phyloP scores from a whole-genome alignment of 768 basidiomycete genomes.

The Goffeauzyma gilvescens region DNA sequence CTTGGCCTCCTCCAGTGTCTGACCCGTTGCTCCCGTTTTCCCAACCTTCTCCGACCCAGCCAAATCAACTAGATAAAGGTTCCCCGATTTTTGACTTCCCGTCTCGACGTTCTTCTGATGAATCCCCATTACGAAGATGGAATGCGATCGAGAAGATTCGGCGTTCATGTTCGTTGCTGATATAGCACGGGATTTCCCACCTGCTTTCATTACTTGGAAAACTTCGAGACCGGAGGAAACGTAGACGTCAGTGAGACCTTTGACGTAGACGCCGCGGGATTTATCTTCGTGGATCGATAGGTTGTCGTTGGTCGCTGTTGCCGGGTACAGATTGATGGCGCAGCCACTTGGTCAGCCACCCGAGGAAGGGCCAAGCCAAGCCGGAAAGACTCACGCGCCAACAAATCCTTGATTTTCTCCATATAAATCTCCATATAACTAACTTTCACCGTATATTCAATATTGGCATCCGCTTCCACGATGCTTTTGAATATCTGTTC shows the following conservation, averaged over 20 bases:
- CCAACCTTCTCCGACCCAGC: constrained; percentile 97
- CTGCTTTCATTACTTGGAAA: constrained; percentile 97
- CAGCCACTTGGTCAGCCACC: too few species aligned
- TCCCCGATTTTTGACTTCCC: constrained; percentile 88
- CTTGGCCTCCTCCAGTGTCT: constrained; percentile 97
- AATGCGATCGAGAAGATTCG: constrained; percentile 94
- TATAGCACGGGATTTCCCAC: constrained; percentile 72
- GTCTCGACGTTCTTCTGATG: constrained; percentile 91
- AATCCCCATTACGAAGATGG: constrained; percentile 94
- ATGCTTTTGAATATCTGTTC: constrained; percentile 99
- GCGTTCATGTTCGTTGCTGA: constrained; percentile 99
- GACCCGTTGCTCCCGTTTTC: constrained; percentile 96
- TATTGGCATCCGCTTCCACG: constrained; percentile 76
- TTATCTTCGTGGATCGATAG: constrained; percentile 98
- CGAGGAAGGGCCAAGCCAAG: too few species aligned
- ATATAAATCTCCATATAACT: constrained; percentile 99
- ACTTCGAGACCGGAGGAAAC: constrained; percentile 88
- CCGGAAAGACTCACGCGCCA: constrained; percentile 55
- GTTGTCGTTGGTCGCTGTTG: constrained; percentile 82
- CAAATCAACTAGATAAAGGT: constrained; percentile 90
- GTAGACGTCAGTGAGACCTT: constrained; percentile 92
- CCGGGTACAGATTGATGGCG: background rate
- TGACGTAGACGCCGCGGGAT: constrained; percentile 89
- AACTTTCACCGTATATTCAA: constrained; percentile 98
- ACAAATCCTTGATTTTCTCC: constrained; percentile 81